Evolutionary conservation across 2,329 filamentous ascomycete genomes (phyloP).

Genomic region (Penicillium sclerotiorum): DNA sequence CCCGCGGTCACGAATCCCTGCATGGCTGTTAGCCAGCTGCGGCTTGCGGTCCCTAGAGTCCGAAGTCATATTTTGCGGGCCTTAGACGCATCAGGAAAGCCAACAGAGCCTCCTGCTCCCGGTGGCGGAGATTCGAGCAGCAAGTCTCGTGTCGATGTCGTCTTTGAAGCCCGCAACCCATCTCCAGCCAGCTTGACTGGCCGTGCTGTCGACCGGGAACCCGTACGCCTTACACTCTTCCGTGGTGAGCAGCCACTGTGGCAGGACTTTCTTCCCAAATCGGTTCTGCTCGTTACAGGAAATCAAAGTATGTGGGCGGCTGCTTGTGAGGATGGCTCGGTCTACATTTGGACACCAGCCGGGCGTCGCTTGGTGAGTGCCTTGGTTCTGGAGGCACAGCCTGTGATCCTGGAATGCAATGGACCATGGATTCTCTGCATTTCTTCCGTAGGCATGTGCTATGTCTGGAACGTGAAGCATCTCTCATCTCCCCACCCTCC

Average conservation of each 20-base stretch:
- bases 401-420: constrained; percentile 88
- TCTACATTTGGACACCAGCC: constrained; percentile 91
- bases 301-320: constrained; percentile 91
- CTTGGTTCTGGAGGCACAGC: constrained; percentile 85
- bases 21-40: constrained; percentile 77
- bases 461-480: constrained; percentile 90
- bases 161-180: constrained; percentile 89
- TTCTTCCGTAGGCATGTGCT: constrained; percentile 81
- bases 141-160: constrained; percentile 66
- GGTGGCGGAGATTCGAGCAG: constrained; percentile 35
- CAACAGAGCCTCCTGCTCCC: constrained; percentile 43
- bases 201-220: constrained; percentile 70
- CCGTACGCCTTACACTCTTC: constrained; percentile 78
- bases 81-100: constrained; percentile 61
- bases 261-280: constrained; percentile 89
- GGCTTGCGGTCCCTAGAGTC: constrained; percentile 85
- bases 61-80: constrained; percentile 80
- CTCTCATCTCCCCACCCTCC: constrained; percentile 86
- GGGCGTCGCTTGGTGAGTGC: constrained; percentile 84
- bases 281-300: constrained; percentile 86
- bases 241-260: constrained; percentile 81
- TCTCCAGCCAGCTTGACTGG: constrained; percentile 61
- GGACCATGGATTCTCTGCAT: constrained; percentile 89
- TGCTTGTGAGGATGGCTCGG: constrained; percentile 86
- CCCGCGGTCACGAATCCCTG: constrained; percentile 84